These are phyloP conservation scores for Histomonas meleagridis DNA, from an alignment of 208 protist genomes.

Conservation along the genomic window DNA sequence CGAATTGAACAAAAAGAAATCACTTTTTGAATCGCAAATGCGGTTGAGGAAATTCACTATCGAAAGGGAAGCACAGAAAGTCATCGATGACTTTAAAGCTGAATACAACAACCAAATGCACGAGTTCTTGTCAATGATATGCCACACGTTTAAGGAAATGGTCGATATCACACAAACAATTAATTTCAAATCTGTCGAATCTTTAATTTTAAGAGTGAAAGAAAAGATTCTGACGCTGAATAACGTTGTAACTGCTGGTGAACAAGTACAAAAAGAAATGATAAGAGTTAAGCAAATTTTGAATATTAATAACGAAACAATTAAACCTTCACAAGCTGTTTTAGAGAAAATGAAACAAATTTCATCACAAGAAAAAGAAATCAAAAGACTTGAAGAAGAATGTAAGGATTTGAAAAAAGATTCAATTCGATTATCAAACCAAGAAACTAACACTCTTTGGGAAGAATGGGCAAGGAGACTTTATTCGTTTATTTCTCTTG, in stretches of 20 bases:
- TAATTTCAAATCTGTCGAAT: neutral
- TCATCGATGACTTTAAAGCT: neutral
- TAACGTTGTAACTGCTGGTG: neutral
- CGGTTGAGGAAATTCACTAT: neutral
- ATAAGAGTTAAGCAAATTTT: neutral
- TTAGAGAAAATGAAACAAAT: neutral
- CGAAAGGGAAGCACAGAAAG: neutral
- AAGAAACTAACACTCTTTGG: neutral
- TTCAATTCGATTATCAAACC: no score
- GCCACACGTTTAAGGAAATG: neutral
- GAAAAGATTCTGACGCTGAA: neutral
- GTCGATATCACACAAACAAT: neutral
- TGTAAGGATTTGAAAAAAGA: neutral
- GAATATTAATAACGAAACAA: neutral
- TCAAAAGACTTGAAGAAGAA: neutral
- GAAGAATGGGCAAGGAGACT: conserved; percentile 18
- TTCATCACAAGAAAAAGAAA: neutral
- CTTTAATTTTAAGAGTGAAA: neutral
- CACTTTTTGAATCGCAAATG: neutral
- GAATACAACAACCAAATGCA: neutral
- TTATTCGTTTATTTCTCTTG: neutral
- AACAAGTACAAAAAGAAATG: neutral
- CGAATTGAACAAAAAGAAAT: neutral
- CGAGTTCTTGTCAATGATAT: neutral
- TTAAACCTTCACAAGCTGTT: neutral